These are phyloP conservation scores for Aureococcus anophagefferens DNA, from an alignment of 108 stramenopile species.

Conservation along the genomic window DNA sequence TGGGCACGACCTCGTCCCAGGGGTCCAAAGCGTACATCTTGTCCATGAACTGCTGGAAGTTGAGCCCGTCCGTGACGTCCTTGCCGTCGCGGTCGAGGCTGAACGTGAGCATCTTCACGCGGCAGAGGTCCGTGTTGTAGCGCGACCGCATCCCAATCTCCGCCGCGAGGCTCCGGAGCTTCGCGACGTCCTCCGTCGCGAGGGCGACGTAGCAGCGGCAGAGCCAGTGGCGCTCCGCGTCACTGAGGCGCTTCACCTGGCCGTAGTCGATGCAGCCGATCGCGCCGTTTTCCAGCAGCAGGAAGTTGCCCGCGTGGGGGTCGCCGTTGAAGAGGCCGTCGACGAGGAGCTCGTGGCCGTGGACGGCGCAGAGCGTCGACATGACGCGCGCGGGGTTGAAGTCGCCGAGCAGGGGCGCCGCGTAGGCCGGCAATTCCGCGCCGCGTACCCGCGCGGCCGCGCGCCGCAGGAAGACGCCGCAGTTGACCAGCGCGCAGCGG, in stretches of 20 bases:
- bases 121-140: conserved; percentile 54
- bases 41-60: conserved; percentile 73
- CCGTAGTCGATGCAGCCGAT: conserved; percentile 77
- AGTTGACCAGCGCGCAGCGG: too few relatives aligned
- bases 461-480: too few relatives aligned
- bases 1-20: conserved; percentile 48
- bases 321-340: conserved; percentile 67
- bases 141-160: conserved; percentile 38
- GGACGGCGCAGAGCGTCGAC: conserved; percentile 24
- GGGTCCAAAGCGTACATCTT: conserved; percentile 56
- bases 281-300: conserved; percentile 53
- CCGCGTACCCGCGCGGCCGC: too few relatives aligned
- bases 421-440: too few relatives aligned
- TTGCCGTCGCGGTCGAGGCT: conserved; percentile 57
- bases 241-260: conserved; percentile 58
- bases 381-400: too few relatives aligned
- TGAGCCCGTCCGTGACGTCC: conserved; percentile 53
- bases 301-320: conserved; percentile 57
- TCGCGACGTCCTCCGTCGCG: conserved; percentile 49
- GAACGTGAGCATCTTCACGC: conserved; percentile 33
- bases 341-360: conserved; percentile 59
- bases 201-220: conserved; percentile 61
- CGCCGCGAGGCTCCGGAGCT: conserved; percentile 44
- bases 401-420: too few relatives aligned
- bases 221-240: conserved; percentile 54